These are phyloP conservation scores for Tothia fuscella DNA, from an alignment of 2,329 filamentous ascomycete species.

Conservation along the genomic window DNA sequence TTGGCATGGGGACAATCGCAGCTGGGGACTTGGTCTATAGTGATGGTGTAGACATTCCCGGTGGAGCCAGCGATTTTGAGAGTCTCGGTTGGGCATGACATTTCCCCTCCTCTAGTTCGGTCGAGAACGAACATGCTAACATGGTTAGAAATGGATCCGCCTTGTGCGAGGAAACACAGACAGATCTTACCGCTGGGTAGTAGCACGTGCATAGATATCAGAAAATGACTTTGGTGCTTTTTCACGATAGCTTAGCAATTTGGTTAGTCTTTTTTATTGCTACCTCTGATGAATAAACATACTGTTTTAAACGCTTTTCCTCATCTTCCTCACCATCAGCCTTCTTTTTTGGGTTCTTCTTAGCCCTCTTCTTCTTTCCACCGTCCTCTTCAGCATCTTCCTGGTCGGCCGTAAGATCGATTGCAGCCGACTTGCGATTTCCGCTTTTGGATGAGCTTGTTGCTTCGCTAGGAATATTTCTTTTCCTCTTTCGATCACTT, in stretches of 20 bases:
- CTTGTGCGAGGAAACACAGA: neutral
- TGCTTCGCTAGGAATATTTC: neutral
- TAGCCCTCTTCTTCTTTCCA: neutral
- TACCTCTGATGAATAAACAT: constrained; percentile 4
- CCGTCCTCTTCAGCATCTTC: neutral
- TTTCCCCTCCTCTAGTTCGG: constrained; percentile 32
- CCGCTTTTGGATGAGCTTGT: neutral
- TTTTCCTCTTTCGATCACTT: neutral
- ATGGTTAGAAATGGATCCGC: neutral
- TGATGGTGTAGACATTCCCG: constrained; percentile 49
- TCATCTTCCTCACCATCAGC: neutral
- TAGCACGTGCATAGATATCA: constrained; percentile 36
- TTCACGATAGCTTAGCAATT: constrained; percentile 18
- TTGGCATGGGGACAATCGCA: constrained; percentile 42
- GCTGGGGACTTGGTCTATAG: constrained; percentile 37
- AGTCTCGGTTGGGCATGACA: constrained; percentile 37
- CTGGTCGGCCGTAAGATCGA: constrained; percentile 3
- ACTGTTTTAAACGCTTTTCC: constrained; percentile 22
- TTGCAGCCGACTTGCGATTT: neutral
- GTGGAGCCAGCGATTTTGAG: constrained; percentile 48
- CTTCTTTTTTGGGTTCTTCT: no score
- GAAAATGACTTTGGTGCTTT: constrained; percentile 35
- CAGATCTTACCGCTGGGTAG: constrained; percentile 30
- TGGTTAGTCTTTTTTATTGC: constrained; percentile 2
- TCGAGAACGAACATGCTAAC: constrained; percentile 42